Base-by-base conservation (phyloP, 176 grass and related monocot genomes). In the Tillandsia leiboldiana region DNA sequence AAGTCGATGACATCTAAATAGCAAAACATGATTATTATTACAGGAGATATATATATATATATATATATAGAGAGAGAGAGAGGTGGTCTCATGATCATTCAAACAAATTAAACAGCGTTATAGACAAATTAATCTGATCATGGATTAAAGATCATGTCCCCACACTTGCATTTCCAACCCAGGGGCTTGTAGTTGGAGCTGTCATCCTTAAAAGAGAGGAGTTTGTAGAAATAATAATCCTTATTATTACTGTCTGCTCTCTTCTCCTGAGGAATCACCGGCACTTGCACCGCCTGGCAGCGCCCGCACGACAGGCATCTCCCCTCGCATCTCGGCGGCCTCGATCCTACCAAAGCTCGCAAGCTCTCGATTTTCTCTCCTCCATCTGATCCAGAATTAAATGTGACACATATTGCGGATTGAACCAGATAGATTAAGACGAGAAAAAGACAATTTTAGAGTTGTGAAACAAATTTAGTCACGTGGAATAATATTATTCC, bases 121-220 rank as follows among this genome's bases (percentile, higher is more conserved):
- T 20, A 20, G 20, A 20, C 20, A 20, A 20, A 20, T n/a, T n/a
- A n/a, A n/a, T 20, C 20, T 20, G 20, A 20, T 20, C 77, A 86
- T 1, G 87, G 82, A 68, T 77, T 79, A 54, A 80, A 48, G 29
- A 90, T 86, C 14, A 72, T 50, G 17, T 64, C 50, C 33, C 87
- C 77, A 10, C 87, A 90, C 77, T 83, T 90, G 87, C 87, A 90
- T 65, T 84, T 80, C 87, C 83, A 90, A 72, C 80, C 81, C 70
- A 90, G 61, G 0, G 87, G 83, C 80, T 86, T 90, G 80, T 90
- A 90, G 76, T 90, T 90, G 80, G 87, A 86, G 77, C 48, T 24
- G 23, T 72, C 70, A 27, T 13, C 28, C 13, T 9, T 52, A 9
- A 26, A 22, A 42, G 15, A 17, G 51, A 52, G 20, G 8, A n/a